Evolutionary conservation across 1,284 basidiomycete genomes (phyloP), one percentile per base, ranked within the genome.

Genomic region (Cutaneotrichosporon daszewskae): DNA sequence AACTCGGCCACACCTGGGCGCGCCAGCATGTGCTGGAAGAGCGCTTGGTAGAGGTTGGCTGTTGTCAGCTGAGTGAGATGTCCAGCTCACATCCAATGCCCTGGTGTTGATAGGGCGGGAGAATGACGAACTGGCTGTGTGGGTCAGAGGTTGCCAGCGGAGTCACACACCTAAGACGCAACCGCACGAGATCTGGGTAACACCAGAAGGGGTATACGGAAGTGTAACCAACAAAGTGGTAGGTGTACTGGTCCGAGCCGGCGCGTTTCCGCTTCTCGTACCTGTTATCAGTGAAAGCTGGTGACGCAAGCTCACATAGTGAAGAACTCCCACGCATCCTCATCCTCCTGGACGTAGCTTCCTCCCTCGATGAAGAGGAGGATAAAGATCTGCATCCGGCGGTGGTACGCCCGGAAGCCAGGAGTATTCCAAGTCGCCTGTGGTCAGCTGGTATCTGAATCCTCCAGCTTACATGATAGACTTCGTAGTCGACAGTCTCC

Each of bases 301-400:
- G 19, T 22, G 19, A 32, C 58, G 14, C 53, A 24, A 57, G 77
- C 85, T 51, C 58, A 87, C 83, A 90, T 65, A 2, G 85, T 74
- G 34, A 81, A 76, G 66, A 92, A 91, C 62, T 95, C 87, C 87
- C 88, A 95, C 6, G 77, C 75, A 31, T 90, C 85, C 65, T 91
- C 86, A 19, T 84, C 85, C 58, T 91, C 88, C 62, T 71, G 81
- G 51, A 98, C 87, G 69, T 91, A 97, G 22, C 85, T 89, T 6
- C 90, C 91, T 7, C 82, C 95, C 66, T 98, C 94, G 62, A 98
- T 94, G 72, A 89, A 97, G 8, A 98, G 75, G 32, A 95, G 71
- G 46, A 95, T 87, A 64, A 96, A 96, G 42, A 96, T 68, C 71
- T 97, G 94, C 85, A 95, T 95, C 43, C 82, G 77, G n/a, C 85